A percentile compares a stretch with the other conserved stretches of the same genome.
These are phyloP conservation scores for Posidonia australis DNA, from an alignment of 106 monocot species.

Conservation along the genomic window DNA sequence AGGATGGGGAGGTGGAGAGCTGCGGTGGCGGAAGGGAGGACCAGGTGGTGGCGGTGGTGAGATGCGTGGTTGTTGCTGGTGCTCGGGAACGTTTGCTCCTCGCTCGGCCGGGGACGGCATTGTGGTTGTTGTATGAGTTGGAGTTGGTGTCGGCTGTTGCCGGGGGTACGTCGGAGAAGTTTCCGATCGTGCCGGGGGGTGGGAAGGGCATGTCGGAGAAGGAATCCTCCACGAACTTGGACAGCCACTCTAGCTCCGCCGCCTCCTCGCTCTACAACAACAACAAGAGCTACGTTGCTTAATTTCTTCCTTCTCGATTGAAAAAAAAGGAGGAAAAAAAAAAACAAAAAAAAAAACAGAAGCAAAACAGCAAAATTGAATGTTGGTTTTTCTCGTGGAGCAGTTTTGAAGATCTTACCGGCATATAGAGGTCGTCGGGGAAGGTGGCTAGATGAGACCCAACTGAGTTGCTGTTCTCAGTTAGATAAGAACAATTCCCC, in stretches of 20 bases:
- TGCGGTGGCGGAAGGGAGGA: constrained; percentile 21
- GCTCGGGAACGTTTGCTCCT: constrained; percentile 56
- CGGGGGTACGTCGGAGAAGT: neutral
- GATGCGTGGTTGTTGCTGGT: constrained; percentile 3
- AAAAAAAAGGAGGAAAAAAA: no score
- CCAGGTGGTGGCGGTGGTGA: constrained; percentile 9
- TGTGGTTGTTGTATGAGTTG: neutral
- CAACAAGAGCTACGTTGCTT: neutral
- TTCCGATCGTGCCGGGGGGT: neutral
- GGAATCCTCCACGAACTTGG: constrained; percentile 85
- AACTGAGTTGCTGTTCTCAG: neutral
- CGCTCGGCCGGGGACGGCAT: constrained; percentile 23
- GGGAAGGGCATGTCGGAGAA: constrained; percentile 53
- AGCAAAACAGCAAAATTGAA: no score
- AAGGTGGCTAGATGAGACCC: constrained; percentile 15
- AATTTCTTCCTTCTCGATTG: neutral
- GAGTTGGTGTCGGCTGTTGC: neutral
- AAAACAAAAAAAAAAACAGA: neutral
- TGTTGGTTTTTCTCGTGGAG: no score
- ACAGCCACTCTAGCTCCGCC: constrained; percentile 94
- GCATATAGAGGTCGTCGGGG: constrained; percentile 64
- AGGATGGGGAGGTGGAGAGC: constrained; percentile 35
- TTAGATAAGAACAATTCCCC: neutral
- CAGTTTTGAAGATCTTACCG: constrained; percentile 42
- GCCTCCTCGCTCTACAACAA: constrained; percentile 64